A percentile compares a stretch with the other conserved stretches of the same genome.
These are phyloP conservation scores for Hemileia vastatrix DNA, from an alignment of 1,284 basidiomycete genomes.

Conservation along the genomic window DNA sequence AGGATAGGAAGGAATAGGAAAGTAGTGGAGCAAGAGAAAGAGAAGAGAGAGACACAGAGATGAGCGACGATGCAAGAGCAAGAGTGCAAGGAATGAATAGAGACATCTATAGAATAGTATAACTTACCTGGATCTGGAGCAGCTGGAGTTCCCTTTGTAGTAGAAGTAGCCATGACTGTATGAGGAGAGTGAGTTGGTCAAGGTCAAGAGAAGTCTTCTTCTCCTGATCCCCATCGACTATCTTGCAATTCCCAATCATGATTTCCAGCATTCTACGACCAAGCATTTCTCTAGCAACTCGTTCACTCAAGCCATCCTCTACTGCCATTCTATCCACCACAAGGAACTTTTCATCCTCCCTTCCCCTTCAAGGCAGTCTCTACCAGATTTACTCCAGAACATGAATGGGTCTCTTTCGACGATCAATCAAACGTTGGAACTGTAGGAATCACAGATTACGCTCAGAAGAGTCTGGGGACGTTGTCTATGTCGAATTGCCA, in stretches of 20 bases:
- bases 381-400: slow-evolving; percentile 65
- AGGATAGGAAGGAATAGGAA: no score
- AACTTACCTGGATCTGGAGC: no score
- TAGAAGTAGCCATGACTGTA: no score
- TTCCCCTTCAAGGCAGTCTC: neutral
- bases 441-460: slow-evolving; percentile 85
- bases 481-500: slow-evolving; percentile 93
- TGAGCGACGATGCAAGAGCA: no score
- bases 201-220: neutral
- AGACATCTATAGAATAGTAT: no score
- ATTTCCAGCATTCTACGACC: neutral
- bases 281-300: neutral
- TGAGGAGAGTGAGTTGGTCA: no score
- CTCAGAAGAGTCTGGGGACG: slow-evolving; percentile 83
- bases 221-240: neutral
- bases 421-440: slow-evolving; percentile 67
- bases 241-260: neutral
- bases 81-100: no score
- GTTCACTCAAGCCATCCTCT: neutral
- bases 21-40: no score
- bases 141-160: no score
- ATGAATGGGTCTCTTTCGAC: slow-evolving; percentile 81
- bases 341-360: neutral
- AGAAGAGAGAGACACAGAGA: no score
- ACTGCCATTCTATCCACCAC: neutral